Percentiles rank a stretch among this genome's conserved stretches.
Conservation (phyloP, 805 yeast genomes). For the Candida piceae region DNA sequence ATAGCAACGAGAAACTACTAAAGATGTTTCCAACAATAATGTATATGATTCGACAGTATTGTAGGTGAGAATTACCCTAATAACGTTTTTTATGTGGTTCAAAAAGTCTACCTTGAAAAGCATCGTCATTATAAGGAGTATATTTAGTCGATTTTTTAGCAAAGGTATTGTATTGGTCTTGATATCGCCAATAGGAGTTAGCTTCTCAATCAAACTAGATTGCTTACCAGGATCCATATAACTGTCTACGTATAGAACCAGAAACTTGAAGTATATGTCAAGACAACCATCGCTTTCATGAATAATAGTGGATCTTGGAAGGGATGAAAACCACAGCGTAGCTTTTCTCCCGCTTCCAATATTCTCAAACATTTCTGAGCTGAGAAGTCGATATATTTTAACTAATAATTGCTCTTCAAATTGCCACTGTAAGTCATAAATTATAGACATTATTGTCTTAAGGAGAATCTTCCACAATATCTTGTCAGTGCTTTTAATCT, state of each 20-base stretch:
- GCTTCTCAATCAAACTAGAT: slow-evolving; percentile 26
- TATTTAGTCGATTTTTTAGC: slow-evolving; percentile 26
- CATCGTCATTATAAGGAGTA: slow-evolving; percentile 25
- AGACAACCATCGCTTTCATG: slow-evolving; percentile 25
- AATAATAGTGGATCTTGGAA: slow-evolving; percentile 10
- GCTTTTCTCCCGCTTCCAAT: slow-evolving; percentile 12
- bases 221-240: slow-evolving; percentile 14
- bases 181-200: slow-evolving; percentile 30
- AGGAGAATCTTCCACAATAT: slow-evolving; percentile 15
- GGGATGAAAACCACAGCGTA: slow-evolving; percentile 9
- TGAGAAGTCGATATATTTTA: slow-evolving; percentile 23
- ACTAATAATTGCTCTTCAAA: slow-evolving; percentile 28
- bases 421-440: slow-evolving; percentile 24
- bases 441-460: slow-evolving; percentile 15
- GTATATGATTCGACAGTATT: slow-evolving; percentile 8
- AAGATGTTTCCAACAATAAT: slow-evolving; percentile 10
- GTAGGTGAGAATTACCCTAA: slow-evolving; percentile 14
- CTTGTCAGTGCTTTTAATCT: slow-evolving; percentile 2
- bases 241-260: slow-evolving; percentile 19
- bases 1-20: slow-evolving; percentile 11
- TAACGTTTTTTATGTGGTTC: slow-evolving; percentile 17
- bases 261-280: slow-evolving; percentile 28
- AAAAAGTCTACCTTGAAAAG: slow-evolving; percentile 26
- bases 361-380: slow-evolving; percentile 26
- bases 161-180: slow-evolving; percentile 20